Base-by-base conservation (phyloP, 2,329 filamentous ascomycete species). In the Talaromyces islandicus region DNA sequence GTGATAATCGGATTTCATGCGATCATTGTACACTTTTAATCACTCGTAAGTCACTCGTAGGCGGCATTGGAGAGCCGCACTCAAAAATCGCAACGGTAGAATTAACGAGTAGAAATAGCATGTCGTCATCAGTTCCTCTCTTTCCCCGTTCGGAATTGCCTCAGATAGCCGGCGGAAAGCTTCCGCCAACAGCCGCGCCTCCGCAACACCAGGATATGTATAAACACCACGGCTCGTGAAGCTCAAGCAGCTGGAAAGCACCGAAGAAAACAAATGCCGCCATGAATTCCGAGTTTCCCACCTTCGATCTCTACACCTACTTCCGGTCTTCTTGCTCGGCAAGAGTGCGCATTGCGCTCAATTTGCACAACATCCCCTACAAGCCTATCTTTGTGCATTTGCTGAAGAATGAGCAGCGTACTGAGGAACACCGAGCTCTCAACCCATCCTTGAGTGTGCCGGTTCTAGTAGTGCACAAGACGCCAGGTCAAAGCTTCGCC, bases 291-390 rank as follows among this genome's bases (percentile, higher is more conserved):
- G 57, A 60, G 11, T 29, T 51, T 21, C 55, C 57, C 7, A 57
- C 41, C 25, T 61, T 56, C 52, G 43, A 60, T 19, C 54, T 60
- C 24, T 29, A 87, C 74, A 82, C 79, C 62, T 87, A 86, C 73
- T 86, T 83, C 72, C 79, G 83, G 63, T 88, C 85, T 54, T 86
- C 84, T 17, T 88, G 84, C 73, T 83, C 84, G 0, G 84, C 81
- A 0, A 81, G 85, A 12, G 74, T 88, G 5, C 83, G 84, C 52
- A 87, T 87, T 61, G 83, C 83, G 11, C 74, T 86, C 1, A 74
- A 82, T 59, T 74, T 84, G 56, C 88, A 88, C 65, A 68, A 68
- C 24, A 77, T 87, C 57, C 64, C 74, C 2, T 82, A 81, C 64
- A 75, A 77, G 7, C 70, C 75, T 21, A 70, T 78, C 32, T 75